Evolutionary conservation across 345 rosid genomes (phyloP), one percentile per base, ranked within the genome.

Genomic region (Euphorbia lathyris): DNA sequence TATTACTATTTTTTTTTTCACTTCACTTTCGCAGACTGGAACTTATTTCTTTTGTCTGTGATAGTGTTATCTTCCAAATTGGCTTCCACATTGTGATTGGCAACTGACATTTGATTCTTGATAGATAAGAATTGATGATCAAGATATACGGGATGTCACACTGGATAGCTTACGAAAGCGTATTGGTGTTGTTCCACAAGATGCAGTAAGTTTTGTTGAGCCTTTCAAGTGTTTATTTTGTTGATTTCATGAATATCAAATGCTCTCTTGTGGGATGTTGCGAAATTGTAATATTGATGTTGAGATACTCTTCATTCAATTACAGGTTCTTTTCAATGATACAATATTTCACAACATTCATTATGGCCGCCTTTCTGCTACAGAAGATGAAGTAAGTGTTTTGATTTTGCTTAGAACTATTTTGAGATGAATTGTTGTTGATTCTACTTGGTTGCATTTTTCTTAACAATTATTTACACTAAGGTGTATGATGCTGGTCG

Each of bases 401-500:
- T 59, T 70, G 22, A 4, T 26, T 63, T 63, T 30, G 45, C 50
- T n/a, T 7, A 12, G 12, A 45, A 43, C n/a, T 38, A 29, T 17
- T 4, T 56, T 23, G 30, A 19, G 10, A 30, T 53, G 20, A 38
- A 36, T n/a, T 55, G 38, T 55, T 22, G 51, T 47, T 60, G 58
- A 36, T 52, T 51, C 29, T 38, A 17, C 43, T 59, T 57, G 36
- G 25, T 65, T 63, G 25, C 30, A 19, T 32, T 71, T 65, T 19
- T 64, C 78, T 67, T 67, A 48, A 59, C 27, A 9, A 27, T 32
- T 38, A 20, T 60, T 74, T 74, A 14, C 38, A 26, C 80, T 56
- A 84, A 95, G 99, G 99, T 95, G 51, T 89, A 90, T 78, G 93
- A 92, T 74, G 98, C 99, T 64, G 99, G 98, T 72, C 89, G 86